Conservation (phyloP, 306 rosid species). For the Acacia acuminata region DNA sequence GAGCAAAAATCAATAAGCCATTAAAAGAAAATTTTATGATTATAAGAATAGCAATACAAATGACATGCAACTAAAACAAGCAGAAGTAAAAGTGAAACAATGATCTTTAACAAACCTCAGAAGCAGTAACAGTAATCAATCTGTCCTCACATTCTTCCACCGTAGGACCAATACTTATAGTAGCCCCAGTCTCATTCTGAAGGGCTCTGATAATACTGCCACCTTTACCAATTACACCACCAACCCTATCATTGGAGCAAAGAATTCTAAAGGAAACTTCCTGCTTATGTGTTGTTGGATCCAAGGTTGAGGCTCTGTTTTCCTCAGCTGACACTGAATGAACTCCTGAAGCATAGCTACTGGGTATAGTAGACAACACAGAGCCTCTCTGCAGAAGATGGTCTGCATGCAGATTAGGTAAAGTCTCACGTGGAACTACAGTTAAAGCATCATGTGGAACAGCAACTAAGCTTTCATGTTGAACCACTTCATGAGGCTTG, state of each 20-base stretch:
- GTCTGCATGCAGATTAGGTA: slow-evolving; percentile 52
- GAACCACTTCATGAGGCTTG: slow-evolving; percentile 59
- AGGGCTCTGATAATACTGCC: slow-evolving; percentile 78
- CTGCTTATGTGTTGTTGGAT: slow-evolving; percentile 49
- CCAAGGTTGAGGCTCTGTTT: slow-evolving; percentile 55
- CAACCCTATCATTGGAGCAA: slow-evolving; percentile 79
- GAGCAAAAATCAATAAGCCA: slow-evolving; percentile 27
- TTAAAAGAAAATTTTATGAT: slow-evolving; percentile 3
- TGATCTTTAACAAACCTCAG: slow-evolving; percentile 66
- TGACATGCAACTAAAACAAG: slow-evolving; percentile 17
- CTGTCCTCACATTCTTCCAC: slow-evolving; percentile 80
- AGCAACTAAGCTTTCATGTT: slow-evolving; percentile 37
- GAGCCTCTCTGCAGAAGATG: slow-evolving; percentile 55
- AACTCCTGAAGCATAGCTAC: slow-evolving; percentile 60
- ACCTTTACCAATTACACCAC: slow-evolving; percentile 95
- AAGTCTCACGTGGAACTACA: slow-evolving; percentile 30
- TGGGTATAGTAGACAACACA: slow-evolving; percentile 47
- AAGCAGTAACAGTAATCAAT: slow-evolving; percentile 71
- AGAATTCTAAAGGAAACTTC: slow-evolving; percentile 81
- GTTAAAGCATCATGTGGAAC: slow-evolving; percentile 34
- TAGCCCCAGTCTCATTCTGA: slow-evolving; percentile 92
- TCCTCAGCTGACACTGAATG: slow-evolving; percentile 59
- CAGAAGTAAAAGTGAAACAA: slow-evolving; percentile 22
- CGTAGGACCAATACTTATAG: slow-evolving; percentile 65
- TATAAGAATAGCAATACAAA: slow-evolving; percentile 1